Conservation (phyloP, 2,329 filamentous ascomycete genomes). For the Colletotrichum lindemuthianum region DNA sequence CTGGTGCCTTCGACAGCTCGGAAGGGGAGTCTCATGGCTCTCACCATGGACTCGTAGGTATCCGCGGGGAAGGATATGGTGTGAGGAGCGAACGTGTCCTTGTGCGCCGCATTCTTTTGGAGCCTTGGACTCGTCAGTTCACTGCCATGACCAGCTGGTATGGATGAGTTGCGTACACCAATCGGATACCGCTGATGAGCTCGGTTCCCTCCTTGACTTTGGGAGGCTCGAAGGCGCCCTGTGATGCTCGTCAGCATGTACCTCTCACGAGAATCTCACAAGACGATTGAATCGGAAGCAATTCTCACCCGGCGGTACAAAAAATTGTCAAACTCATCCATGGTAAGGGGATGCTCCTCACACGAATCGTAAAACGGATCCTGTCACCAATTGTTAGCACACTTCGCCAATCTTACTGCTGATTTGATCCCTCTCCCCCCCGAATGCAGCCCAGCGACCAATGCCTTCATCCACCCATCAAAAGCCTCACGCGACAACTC, state of each 20-base stretch:
- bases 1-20: slow-evolving; percentile 67
- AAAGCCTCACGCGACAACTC: slow-evolving; percentile 39
- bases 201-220: slow-evolving; percentile 54
- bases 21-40: slow-evolving; percentile 62
- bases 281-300: background rate
- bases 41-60: slow-evolving; percentile 66
- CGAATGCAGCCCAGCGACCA: background rate
- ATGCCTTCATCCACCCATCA: background rate
- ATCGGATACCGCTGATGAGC: slow-evolving; percentile 61
- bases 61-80: slow-evolving; percentile 63
- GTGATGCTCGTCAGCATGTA: slow-evolving; percentile 29
- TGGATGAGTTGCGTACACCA: slow-evolving; percentile 58
- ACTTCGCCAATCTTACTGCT: no score
- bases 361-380: slow-evolving; percentile 59
- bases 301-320: slow-evolving; percentile 58
- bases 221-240: slow-evolving; percentile 65
- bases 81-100: slow-evolving; percentile 67
- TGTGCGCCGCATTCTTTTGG: slow-evolving; percentile 64
- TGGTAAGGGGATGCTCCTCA: slow-evolving; percentile 62
- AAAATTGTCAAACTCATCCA: slow-evolving; percentile 69
- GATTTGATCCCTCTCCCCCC: background rate
- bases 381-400: slow-evolving; percentile 43
- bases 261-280: slow-evolving; percentile 1
- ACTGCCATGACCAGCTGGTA: slow-evolving; percentile 3
- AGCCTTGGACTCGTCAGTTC: slow-evolving; percentile 51